Evolutionary conservation across 75 land plant genomes (phyloP).

Genomic region (Picea sitchensis): DNA sequence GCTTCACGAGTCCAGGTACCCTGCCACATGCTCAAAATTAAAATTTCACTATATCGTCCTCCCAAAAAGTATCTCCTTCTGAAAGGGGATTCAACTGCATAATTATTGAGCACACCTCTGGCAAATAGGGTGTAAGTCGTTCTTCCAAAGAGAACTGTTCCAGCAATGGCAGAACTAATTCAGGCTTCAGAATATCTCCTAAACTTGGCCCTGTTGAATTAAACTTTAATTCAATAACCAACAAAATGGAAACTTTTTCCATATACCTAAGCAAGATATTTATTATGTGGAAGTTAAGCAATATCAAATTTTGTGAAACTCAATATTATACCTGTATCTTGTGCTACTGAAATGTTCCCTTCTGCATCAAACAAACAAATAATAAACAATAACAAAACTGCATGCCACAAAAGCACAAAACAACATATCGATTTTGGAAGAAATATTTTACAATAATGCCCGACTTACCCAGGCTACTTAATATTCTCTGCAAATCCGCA

Average conservation of each 20-base stretch:
- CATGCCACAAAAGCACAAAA: neutral
- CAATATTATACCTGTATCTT: slow-evolving; percentile 25
- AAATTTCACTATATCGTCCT: neutral
- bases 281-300: neutral
- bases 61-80: neutral
- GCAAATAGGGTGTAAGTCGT: slow-evolving; percentile 71
- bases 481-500: slow-evolving; percentile 85
- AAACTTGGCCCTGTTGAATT: slow-evolving; percentile 68
- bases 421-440: neutral
- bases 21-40: slow-evolving; percentile 31
- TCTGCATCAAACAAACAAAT: slow-evolving; percentile 15
- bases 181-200: slow-evolving; percentile 86
- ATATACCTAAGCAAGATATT: neutral
- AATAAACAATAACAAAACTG: slow-evolving; percentile 10
- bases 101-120: slow-evolving; percentile 62
- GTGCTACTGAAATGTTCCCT: slow-evolving; percentile 11
- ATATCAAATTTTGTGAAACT: neutral
- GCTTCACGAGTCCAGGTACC: slow-evolving; percentile 74
- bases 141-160: slow-evolving; percentile 66
- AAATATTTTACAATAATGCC: slow-evolving; percentile 16
- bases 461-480: slow-evolving; percentile 56
- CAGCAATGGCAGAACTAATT: slow-evolving; percentile 70
- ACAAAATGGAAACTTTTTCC: neutral
- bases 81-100: neutral
- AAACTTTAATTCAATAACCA: neutral